Percentiles rank a stretch among this genome's conserved stretches.
These are phyloP conservation scores for Podila epigama DNA, from an alignment of 192 early-diverging fungal species.

Conservation along the genomic window DNA sequence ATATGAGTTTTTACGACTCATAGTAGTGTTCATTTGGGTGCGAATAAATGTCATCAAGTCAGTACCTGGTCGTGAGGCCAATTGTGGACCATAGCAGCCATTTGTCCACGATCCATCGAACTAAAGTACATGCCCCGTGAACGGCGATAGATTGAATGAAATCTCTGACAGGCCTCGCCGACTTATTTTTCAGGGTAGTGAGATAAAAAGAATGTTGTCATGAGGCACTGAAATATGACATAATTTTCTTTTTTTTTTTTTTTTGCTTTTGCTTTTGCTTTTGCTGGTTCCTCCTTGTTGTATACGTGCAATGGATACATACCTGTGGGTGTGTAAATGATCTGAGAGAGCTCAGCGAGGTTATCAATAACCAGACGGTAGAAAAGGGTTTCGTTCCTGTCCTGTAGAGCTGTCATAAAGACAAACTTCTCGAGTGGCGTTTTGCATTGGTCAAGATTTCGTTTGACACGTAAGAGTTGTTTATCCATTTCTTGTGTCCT, in stretches of 20 bases:
- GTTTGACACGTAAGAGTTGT: slow-evolving; percentile 57
- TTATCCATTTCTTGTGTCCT: slow-evolving; percentile 63
- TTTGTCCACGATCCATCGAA: slow-evolving; percentile 55
- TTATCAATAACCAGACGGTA: slow-evolving; percentile 59
- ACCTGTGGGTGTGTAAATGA: slow-evolving; percentile 65
- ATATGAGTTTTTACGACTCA: neutral
- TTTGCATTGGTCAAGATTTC: slow-evolving; percentile 54
- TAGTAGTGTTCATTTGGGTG: neutral
- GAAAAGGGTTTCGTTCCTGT: slow-evolving; percentile 58
- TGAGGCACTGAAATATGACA: no score
- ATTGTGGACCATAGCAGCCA: slow-evolving; percentile 64
- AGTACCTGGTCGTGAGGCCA: slow-evolving; percentile 64
- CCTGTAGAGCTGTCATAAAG: slow-evolving; percentile 59
- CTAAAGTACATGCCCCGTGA: slow-evolving; percentile 65
- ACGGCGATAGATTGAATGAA: slow-evolving; percentile 62
- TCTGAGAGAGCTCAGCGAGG: slow-evolving; percentile 58
- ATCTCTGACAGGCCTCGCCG: slow-evolving; percentile 55
- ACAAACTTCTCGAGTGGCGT: slow-evolving; percentile 61
- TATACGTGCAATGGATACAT: no score
- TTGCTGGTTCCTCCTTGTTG: no score
- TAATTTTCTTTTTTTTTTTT: no score
- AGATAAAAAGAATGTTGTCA: neutral
- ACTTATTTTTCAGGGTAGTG: slow-evolving; percentile 40
- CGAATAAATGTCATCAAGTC: neutral
- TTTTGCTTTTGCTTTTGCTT: no score